phyloP scores from a whole-genome alignment of 2,329 filamentous ascomycete species.

The Diplodia intermedia region DNA sequence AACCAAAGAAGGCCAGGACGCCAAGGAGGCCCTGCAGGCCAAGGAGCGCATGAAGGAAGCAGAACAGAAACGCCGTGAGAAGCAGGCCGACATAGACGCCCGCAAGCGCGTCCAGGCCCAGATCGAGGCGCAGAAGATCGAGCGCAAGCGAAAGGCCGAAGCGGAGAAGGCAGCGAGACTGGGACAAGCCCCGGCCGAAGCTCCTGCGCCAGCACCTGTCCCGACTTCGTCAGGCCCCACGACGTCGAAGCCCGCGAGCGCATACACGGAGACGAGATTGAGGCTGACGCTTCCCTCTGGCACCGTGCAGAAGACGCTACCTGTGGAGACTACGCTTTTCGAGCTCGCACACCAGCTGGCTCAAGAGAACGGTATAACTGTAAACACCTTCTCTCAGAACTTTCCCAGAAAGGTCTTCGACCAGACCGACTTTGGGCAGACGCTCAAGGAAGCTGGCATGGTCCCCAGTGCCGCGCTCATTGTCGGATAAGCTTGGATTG shows the following conservation, averaged over 20 bases:
- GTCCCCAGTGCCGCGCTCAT: conserved; percentile 91
- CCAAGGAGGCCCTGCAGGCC: conserved; percentile 85
- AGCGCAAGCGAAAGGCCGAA: conserved; percentile 83
- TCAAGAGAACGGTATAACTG: conserved; percentile 71
- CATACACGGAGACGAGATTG: conserved; percentile 81
- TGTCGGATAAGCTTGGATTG: conserved; percentile 56
- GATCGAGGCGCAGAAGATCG: conserved; percentile 94
- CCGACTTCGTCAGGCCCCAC: conserved; percentile 57
- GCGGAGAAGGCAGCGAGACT: conserved; percentile 84
- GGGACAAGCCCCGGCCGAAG: conserved; percentile 65
- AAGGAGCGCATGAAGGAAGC: conserved; percentile 95
- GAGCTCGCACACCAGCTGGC: conserved; percentile 82
- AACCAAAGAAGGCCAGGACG: conserved; percentile 85
- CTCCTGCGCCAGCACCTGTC: conserved; percentile 56
- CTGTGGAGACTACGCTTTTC: conserved; percentile 89
- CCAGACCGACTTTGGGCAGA: conserved; percentile 79
- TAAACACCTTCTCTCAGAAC: conserved; percentile 80
- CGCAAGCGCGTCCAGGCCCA: conserved; percentile 90
- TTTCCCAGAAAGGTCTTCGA: conserved; percentile 85
- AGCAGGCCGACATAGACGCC: conserved; percentile 81
- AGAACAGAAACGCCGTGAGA: conserved; percentile 84
- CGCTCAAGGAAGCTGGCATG: conserved; percentile 88
- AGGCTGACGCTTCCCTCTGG: conserved; percentile 78
- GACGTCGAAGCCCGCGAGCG: conserved; percentile 68
- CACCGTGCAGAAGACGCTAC: conserved; percentile 84